Evolutionary conservation across 2,329 filamentous ascomycete genomes (phyloP).

Genomic region (Clonostachys solani): DNA sequence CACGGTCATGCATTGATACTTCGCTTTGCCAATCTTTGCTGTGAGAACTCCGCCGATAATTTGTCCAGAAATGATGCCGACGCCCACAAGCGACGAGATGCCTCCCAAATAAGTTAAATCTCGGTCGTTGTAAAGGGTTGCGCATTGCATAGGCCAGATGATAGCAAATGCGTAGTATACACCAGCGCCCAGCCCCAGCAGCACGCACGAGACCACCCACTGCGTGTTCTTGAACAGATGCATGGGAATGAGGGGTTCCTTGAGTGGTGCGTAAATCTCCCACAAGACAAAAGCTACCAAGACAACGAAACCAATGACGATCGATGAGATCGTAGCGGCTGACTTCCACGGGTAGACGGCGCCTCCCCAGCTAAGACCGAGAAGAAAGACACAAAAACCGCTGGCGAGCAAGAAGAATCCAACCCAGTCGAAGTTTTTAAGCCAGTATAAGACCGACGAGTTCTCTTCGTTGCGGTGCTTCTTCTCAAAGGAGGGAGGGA

Average conservation of each 20-base stretch:
- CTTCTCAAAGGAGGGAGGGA: slow-evolving; percentile 7
- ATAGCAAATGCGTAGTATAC: slow-evolving; percentile 26
- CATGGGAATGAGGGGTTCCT: slow-evolving; percentile 1
- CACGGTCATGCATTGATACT: too few relatives aligned
- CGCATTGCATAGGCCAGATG: slow-evolving; percentile 8
- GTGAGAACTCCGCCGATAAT: too few relatives aligned
- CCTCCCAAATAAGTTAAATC: too few relatives aligned
- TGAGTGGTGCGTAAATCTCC: slow-evolving; percentile 19
- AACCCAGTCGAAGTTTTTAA: slow-evolving; percentile 14
- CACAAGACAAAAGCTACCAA: slow-evolving; percentile 37
- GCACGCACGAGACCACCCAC: slow-evolving; percentile 17
- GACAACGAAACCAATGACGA: slow-evolving; percentile 35
- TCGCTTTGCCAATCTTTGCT: too few relatives aligned
- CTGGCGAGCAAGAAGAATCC: slow-evolving; percentile 40
- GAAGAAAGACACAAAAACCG: slow-evolving; percentile 40
- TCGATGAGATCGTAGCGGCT: slow-evolving; percentile 36
- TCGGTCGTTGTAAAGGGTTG: too few relatives aligned
- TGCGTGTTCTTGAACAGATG: slow-evolving; percentile 3
- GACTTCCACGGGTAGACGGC: slow-evolving; percentile 43
- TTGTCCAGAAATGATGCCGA: too few relatives aligned
- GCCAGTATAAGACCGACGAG: neutral
- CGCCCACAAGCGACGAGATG: too few relatives aligned
- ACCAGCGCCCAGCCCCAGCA: slow-evolving; percentile 19
- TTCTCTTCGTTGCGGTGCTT: slow-evolving; percentile 3
- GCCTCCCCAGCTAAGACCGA: slow-evolving; percentile 49